Base-by-base conservation (phyloP, 768 basidiomycete species). In the Calocera cornea region DNA sequence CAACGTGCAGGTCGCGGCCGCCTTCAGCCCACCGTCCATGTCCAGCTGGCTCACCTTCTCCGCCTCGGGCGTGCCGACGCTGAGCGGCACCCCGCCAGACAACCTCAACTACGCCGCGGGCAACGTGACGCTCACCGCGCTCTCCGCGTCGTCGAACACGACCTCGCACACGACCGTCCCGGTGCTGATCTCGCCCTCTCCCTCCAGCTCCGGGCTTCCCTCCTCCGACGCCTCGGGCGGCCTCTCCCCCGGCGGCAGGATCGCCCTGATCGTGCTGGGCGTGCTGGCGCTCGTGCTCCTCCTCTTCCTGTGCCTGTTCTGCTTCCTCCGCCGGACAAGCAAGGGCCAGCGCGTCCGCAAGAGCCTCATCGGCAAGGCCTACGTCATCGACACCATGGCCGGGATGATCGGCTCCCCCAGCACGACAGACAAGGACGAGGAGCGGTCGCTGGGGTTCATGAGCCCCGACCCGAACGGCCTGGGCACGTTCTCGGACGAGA, bases 161-260 rank as follows among this genome's bases (percentile, higher is more conserved):
- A 88, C 84, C 1, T 90, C 88, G 22, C 87, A 89, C 71, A 80
- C 87, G 1, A 81, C 70, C 66, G 78, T 90, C 19, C 75, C 80
- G 0, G 77, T 90, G 34, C 78, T 80, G 66, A 74, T 86, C 67
- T 74, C 80, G 47, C 70, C 79, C 36, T 66, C 74, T 50, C 75
- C 79, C 68, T 76, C 77, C 70, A 75, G 76, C 27, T 78, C 82
- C 69, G 78, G 80, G 40, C 71, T 74, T n/a, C n/a, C n/a, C 36
- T 71, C 74, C 2, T 81, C 81, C 16, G 74, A 77, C 2, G 74
- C 78, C 16, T 79, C 82, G 1, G 85, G 81, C 67, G 82, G 79
- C 31, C 77, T 90, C 66, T 78, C 84, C 2, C 86, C 89, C 70
- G 87, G 84, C 12, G 72, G 83, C 34, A 71, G 90, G 17, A 87